A percentile compares a stretch with the other conserved stretches of the same genome.
Evolutionary conservation across 2,329 filamentous ascomycete species (phyloP).

Genomic region (Cladosporium sp.): DNA sequence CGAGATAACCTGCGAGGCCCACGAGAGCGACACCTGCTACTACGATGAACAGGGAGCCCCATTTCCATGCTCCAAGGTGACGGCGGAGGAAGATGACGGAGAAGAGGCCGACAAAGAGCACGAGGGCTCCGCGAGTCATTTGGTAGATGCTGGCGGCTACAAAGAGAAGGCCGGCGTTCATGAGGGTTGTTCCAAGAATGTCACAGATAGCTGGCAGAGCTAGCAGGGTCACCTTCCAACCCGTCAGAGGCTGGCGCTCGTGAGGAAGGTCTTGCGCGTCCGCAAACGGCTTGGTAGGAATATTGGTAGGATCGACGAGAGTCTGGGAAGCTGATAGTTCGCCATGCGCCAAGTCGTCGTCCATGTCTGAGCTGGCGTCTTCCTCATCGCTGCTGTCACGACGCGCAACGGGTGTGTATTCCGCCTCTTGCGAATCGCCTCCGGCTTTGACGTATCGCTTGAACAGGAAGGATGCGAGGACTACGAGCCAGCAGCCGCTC

Average conservation of each 20-base stretch:
- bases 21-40: conserved; percentile 85
- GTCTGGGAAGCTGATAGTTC: conserved; percentile 34
- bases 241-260: conserved; percentile 57
- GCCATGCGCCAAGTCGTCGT: conserved; percentile 32
- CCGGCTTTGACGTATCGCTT: conserved; percentile 36
- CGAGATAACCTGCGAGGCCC: conserved; percentile 81
- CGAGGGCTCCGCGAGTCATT: conserved; percentile 93
- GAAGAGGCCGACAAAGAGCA: conserved; percentile 93
- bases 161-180: conserved; percentile 93
- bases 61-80: conserved; percentile 81
- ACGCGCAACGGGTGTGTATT: conserved; percentile 26
- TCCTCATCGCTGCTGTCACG: conserved; percentile 32
- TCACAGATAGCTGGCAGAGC: conserved; percentile 88
- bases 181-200: conserved; percentile 89
- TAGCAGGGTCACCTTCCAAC: conserved; percentile 68
- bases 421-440: conserved; percentile 21
- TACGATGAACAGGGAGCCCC: conserved; percentile 81
- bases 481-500: conserved; percentile 90
- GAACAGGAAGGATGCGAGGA: conserved; percentile 66
- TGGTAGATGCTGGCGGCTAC: conserved; percentile 96
- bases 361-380: conserved; percentile 21
- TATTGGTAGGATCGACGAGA: conserved; percentile 35
- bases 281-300: conserved; percentile 50
- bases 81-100: conserved; percentile 85
- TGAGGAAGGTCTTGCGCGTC: conserved; percentile 42